Conservation (phyloP, 371 early-diverging fungal genomes). For the Mucor saturninus region DNA sequence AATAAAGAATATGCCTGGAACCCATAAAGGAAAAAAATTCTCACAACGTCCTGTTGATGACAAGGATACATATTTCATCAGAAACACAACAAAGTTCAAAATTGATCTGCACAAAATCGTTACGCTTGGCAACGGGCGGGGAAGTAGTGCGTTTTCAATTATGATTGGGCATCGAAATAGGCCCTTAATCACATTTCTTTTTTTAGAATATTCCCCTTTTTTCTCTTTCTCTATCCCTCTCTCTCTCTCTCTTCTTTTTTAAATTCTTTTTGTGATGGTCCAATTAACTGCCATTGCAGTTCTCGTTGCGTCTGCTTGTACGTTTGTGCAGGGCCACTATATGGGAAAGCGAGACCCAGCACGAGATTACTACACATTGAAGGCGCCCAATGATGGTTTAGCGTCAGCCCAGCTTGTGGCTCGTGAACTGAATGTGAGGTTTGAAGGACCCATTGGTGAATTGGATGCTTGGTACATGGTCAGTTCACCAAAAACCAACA, state of each 20-base stretch:
- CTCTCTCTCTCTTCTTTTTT: background rate
- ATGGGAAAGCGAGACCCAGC: conserved; percentile 26
- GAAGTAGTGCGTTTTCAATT: too few relatives aligned
- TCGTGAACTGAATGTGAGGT: conserved; percentile 49
- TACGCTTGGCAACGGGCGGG: too few relatives aligned
- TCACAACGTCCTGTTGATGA: too few relatives aligned
- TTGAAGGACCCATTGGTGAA: conserved; percentile 73
- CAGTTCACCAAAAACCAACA: conserved; percentile 34
- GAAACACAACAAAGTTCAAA: too few relatives aligned
- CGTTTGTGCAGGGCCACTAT: conserved; percentile 14
- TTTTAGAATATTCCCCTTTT: too few relatives aligned
- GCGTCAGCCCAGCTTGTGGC: conserved; percentile 45
- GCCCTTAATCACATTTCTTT: too few relatives aligned
- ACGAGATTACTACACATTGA: conserved; percentile 58
- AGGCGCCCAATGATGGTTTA: conserved; percentile 36
- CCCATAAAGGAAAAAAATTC: too few relatives aligned
- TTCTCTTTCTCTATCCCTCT: background rate
- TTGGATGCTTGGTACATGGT: conserved; percentile 67
- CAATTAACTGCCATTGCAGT: conserved; percentile 9
- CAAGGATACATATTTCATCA: too few relatives aligned
- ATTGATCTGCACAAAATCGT: too few relatives aligned
- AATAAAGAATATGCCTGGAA: too few relatives aligned
- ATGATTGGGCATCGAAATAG: too few relatives aligned
- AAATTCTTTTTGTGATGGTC: conserved; percentile 1
- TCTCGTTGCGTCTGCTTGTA: background rate